phyloP scores from a whole-genome alignment of 2,329 filamentous ascomycete genomes.

The Scedosporium dehoogii region DNA sequence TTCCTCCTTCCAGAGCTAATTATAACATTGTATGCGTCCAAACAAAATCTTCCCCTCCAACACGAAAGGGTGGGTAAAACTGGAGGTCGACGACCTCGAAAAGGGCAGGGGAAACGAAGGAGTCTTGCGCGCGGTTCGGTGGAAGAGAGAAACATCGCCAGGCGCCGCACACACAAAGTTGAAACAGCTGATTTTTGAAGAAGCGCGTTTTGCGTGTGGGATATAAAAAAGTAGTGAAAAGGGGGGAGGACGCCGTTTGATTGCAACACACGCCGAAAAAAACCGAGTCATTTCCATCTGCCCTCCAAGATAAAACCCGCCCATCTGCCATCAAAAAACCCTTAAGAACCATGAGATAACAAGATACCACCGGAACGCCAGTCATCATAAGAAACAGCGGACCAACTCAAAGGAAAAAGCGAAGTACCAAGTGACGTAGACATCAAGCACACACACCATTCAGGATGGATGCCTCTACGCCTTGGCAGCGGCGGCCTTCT shows the following conservation, averaged over 20 bases:
- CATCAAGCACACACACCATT: not conserved
- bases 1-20: not conserved
- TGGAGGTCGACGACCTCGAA: not conserved
- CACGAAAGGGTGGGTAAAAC: not conserved
- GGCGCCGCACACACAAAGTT: not conserved
- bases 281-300: not conserved
- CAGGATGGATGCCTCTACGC: not conserved
- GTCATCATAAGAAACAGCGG: not conserved
- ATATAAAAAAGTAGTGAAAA: not conserved
- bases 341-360: slow-evolving; percentile 1
- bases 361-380: slow-evolving; percentile 4
- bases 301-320: not conserved
- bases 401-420: not conserved
- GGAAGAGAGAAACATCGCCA: not conserved
- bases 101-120: not conserved
- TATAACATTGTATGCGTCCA: not conserved
- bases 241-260: not conserved
- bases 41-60: not conserved
- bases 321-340: not conserved
- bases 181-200: too few relatives aligned
- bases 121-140: not conserved
- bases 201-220: not conserved
- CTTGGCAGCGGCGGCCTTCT: slow-evolving; percentile 26
- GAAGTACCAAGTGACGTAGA: not conserved
- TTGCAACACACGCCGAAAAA: not conserved